phyloP scores from a whole-genome alignment of 257 asterid genomes.

The Nicotiana undulata region DNA sequence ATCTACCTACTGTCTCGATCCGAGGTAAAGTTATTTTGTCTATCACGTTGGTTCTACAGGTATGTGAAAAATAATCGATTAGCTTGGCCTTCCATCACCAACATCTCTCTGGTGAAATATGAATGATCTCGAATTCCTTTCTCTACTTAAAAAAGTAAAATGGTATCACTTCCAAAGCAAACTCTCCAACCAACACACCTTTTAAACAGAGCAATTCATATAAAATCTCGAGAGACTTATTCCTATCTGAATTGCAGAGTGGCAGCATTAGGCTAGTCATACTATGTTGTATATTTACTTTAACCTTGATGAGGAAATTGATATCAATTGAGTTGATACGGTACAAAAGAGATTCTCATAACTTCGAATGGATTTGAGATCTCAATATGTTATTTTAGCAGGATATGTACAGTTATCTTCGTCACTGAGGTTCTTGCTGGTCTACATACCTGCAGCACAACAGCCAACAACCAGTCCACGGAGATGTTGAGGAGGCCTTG shows the following conservation, averaged over 20 bases:
- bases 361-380: background rate
- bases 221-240: background rate
- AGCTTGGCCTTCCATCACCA: background rate
- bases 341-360: background rate
- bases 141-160: background rate
- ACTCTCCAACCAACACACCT: background rate
- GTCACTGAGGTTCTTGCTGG: background rate
- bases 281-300: background rate
- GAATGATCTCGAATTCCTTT: background rate
- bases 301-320: background rate
- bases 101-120: background rate
- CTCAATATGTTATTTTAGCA: background rate
- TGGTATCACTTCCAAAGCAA: background rate
- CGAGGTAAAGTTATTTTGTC: background rate
- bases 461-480: conserved; percentile 77
- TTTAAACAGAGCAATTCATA: background rate
- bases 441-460: conserved; percentile 71
- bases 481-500: conserved; percentile 66
- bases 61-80: background rate
- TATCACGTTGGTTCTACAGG: background rate
- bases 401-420: background rate
- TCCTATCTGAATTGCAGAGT: background rate
- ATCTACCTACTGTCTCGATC: background rate
- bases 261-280: background rate
- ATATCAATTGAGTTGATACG: background rate